phyloP scores from a whole-genome alignment of 495 filamentous ascomycete species.

The Pyronema domesticum region DNA sequence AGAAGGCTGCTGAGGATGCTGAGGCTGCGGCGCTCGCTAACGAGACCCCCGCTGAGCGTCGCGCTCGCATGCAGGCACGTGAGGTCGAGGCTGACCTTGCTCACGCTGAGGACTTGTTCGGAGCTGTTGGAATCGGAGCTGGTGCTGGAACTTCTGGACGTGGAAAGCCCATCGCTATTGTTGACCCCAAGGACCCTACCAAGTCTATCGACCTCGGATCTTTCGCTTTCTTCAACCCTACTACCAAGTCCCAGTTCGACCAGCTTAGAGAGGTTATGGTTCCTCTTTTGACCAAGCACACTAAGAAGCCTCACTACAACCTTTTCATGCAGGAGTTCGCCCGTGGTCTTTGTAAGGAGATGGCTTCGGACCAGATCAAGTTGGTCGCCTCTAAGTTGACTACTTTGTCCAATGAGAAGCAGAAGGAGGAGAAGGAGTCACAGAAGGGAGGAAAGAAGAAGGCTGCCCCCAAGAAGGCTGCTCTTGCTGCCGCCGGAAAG shows the following conservation, averaged over 20 bases:
- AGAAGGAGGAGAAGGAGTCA: slow-evolving; percentile 91
- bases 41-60: slow-evolving; percentile 52
- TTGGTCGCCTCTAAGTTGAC: slow-evolving; percentile 76
- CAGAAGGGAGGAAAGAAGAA: slow-evolving; percentile 94
- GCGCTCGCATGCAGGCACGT: slow-evolving; percentile 52
- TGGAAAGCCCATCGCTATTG: slow-evolving; percentile 43
- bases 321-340: slow-evolving; percentile 80
- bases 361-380: slow-evolving; percentile 82
- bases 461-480: slow-evolving; percentile 80
- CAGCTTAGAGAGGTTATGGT: slow-evolving; percentile 53
- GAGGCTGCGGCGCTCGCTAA: slow-evolving; percentile 42
- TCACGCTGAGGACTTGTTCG: slow-evolving; percentile 86
- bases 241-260: slow-evolving; percentile 67
- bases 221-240: slow-evolving; percentile 74
- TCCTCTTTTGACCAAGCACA: slow-evolving; percentile 52
- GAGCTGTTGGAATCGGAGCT: slow-evolving; percentile 49
- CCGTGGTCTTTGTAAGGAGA: slow-evolving; percentile 71
- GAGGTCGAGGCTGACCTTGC: slow-evolving; percentile 57
- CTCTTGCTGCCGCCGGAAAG: slow-evolving; percentile 52
- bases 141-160: slow-evolving; percentile 37
- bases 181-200: slow-evolving; percentile 51
- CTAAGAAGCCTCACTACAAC: slow-evolving; percentile 78
- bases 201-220: slow-evolving; percentile 61
- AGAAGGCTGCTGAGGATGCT: slow-evolving; percentile 33
- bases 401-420: slow-evolving; percentile 84